Percentiles rank a stretch among this genome's conserved stretches.
These are phyloP conservation scores for Hirschioporus abietinus DNA, from an alignment of 768 basidiomycete genomes.

Conservation along the genomic window DNA sequence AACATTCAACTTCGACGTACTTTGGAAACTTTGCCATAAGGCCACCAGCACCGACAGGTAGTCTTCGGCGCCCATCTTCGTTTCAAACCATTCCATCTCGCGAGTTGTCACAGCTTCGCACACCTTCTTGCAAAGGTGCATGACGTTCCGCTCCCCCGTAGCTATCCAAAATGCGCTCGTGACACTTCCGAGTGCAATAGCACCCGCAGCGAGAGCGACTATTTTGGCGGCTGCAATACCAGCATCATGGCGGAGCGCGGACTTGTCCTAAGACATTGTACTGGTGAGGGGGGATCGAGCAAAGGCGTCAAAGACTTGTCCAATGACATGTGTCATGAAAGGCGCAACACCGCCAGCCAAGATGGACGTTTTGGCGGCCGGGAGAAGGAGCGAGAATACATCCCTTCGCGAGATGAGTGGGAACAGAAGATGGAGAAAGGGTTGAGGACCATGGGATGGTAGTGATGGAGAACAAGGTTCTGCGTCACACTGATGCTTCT, in stretches of 20 bases:
- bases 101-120: too few species aligned
- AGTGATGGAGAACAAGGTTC: constrained; percentile 20
- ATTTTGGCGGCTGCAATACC: constrained; percentile 62
- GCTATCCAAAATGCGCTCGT: constrained; percentile 83
- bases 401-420: constrained; percentile 56
- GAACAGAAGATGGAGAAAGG: constrained; percentile 62
- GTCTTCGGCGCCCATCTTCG: too few species aligned
- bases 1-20: too few species aligned
- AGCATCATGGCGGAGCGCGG: constrained; percentile 45
- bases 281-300: constrained; percentile 43
- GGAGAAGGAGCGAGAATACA: constrained; percentile 47
- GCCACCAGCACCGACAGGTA: too few species aligned
- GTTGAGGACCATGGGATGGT: constrained; percentile 27
- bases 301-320: constrained; percentile 71
- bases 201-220: constrained; percentile 56
- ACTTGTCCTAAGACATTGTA: constrained; percentile 29
- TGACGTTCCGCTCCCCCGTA: constrained; percentile 84
- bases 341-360: too few species aligned
- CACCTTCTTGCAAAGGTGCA: too few species aligned
- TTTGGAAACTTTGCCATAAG: too few species aligned
- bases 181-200: constrained; percentile 62
- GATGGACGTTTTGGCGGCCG: too few species aligned
- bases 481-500: constrained; percentile 23
- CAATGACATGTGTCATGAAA: too few species aligned
- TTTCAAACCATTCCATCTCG: too few species aligned